A percentile compares a stretch with the other conserved stretches of the same genome.
These are phyloP conservation scores for Fonsecaea nubica DNA, from an alignment of 2,329 filamentous ascomycete genomes.

Conservation along the genomic window DNA sequence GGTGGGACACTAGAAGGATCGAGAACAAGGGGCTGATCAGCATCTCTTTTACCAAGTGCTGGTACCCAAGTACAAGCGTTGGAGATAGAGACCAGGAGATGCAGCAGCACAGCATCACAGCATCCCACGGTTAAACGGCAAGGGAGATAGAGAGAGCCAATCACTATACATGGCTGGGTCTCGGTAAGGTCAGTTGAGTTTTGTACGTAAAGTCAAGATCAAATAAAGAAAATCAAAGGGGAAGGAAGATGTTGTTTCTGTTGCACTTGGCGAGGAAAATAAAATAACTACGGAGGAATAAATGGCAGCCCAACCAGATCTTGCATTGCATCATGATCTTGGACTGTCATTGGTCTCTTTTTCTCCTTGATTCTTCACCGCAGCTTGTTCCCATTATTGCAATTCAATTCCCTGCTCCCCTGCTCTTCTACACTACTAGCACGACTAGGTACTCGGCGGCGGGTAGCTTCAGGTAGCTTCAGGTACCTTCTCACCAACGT, in stretches of 20 bases:
- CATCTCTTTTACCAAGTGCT: not conserved
- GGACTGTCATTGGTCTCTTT: not conserved
- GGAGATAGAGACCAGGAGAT: not conserved
- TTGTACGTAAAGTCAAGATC: conserved; percentile 8
- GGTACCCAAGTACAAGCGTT: not conserved
- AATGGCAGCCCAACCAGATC: not conserved
- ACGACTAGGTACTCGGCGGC: too few species aligned
- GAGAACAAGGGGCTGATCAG: conserved; percentile 8
- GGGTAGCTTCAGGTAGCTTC: not conserved
- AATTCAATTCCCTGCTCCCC: too few species aligned
- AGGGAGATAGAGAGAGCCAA: not conserved
- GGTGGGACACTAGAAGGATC: conserved; percentile 17
- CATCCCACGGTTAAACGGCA: not conserved
- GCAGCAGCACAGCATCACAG: not conserved
- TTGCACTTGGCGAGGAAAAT: not conserved
- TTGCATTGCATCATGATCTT: not conserved
- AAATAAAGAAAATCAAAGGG: not conserved
- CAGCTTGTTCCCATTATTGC: too few species aligned
- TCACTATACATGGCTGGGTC: not conserved
- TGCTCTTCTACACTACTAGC: too few species aligned
- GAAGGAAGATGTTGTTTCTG: not conserved
- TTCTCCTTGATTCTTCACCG: not conserved
- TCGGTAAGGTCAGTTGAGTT: not conserved
- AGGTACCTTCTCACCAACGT: conserved; percentile 6
- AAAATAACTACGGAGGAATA: not conserved